Percentiles rank a stretch among this genome's conserved stretches.
Evolutionary conservation across 345 rosid genomes (phyloP).

Genomic region (Nasturtium officinale): DNA sequence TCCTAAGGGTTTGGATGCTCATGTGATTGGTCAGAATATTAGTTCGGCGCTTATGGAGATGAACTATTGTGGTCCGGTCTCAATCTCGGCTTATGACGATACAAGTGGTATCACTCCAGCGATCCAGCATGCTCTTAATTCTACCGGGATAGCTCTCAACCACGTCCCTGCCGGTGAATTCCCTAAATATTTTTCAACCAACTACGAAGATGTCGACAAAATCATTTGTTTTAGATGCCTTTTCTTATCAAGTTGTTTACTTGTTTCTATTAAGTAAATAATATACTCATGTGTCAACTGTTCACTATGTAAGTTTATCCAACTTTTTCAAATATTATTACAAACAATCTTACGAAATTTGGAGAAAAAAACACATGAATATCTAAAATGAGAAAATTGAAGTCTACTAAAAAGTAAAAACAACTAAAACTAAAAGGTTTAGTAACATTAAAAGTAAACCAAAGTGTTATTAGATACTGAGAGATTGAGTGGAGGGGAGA

Average conservation of each 20-base stretch:
- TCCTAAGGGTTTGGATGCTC: slow-evolving; percentile 66
- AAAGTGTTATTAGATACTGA: background rate
- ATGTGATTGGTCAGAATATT: slow-evolving; percentile 81
- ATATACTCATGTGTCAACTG: background rate
- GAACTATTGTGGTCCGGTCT: slow-evolving; percentile 77
- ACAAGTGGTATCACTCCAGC: slow-evolving; percentile 59
- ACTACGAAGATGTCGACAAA: too few relatives aligned
- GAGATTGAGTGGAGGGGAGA: background rate
- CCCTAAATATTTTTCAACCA: too few relatives aligned
- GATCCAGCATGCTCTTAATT: slow-evolving; percentile 80
- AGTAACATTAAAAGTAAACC: background rate
- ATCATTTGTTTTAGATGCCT: background rate
- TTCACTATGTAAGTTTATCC: background rate
- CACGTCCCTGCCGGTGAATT: too few relatives aligned
- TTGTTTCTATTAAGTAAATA: background rate
- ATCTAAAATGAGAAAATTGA: background rate
- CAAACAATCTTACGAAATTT: background rate
- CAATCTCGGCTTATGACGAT: slow-evolving; percentile 92
- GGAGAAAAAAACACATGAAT: background rate
- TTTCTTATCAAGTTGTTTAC: background rate
- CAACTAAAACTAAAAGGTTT: background rate
- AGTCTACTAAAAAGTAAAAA: background rate
- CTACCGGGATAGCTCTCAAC: slow-evolving; percentile 7
- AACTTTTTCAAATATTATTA: background rate
- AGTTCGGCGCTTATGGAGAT: slow-evolving; percentile 72